Base-by-base conservation (phyloP, 441 rosid species). In the Dalechampia spathulata region DNA sequence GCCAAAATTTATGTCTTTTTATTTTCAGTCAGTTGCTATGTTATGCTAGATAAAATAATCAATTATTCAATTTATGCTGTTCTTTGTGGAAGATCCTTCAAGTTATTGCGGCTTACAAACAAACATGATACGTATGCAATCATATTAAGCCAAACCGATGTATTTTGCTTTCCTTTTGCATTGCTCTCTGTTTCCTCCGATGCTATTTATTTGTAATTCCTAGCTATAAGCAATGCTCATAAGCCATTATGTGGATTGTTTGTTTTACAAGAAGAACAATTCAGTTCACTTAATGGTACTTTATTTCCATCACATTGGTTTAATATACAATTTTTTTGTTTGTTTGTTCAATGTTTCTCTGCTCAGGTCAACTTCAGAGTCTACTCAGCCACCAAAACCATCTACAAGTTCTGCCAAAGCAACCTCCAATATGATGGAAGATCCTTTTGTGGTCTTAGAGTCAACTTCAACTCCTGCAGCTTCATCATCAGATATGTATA, bases 361-460 rank as follows among this genome's bases (percentile, higher is more conserved):
- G 45, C 36, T 45, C 82, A 87, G 95, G 78, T 73, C 86, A 72
- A 72, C 67, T 64, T 74, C 83, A 15, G 90, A 83, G 65, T 53
- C 78, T 27, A 71, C 27, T 63, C 74, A 58, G 70, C 55, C 82
- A 52, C 80, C 69, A 27, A 82, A 77, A 60, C 75, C 82, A 44
- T 58, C 72, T 30, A 51, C 68, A 38, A 62, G 27, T 61, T 66
- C 85, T 20, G 74, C 68, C 53, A 76, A 74, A 69, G 40, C 71
- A 16, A 57, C 74, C 26, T 67, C 96, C 54, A 64, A 57, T 66
- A 50, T 57, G 57, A 72, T 70, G 64, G 88, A 86, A 52, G 82
- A 89, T 45, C 91, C 96, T 19, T 83, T 89, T 85, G 86, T 60
- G 38, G 80, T 78, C 43, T 61, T 80, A 42, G 85, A 73, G 64